phyloP scores from a whole-genome alignment of 1,284 basidiomycete genomes.

The Trichosporon sp. region DNA sequence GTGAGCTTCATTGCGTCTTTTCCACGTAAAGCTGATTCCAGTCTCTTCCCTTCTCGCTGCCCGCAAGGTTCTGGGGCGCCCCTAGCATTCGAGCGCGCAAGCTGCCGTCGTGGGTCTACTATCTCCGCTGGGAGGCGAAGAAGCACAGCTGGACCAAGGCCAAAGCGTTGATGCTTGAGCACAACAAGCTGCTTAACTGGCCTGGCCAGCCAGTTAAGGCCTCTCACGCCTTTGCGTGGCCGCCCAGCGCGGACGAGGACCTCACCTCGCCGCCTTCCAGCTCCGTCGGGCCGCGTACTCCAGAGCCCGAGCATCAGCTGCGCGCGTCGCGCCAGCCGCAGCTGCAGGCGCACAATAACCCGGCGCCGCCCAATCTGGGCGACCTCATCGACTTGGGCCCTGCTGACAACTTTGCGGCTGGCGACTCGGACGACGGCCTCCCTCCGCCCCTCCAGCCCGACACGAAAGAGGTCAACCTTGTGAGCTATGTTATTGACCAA shows the following conservation, averaged over 20 bases:
- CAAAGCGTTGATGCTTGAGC: neutral
- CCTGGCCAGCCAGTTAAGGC: neutral
- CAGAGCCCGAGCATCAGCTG: neutral
- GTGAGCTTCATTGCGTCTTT: slow-evolving; percentile 7
- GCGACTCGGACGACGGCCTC: neutral
- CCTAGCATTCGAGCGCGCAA: neutral
- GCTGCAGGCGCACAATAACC: neutral
- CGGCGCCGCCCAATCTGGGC: neutral
- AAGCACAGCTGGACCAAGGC: neutral
- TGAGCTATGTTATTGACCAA: neutral
- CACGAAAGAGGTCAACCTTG: neutral
- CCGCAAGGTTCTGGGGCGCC: slow-evolving; percentile 5
- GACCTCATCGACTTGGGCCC: neutral
- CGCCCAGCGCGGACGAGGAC: neutral
- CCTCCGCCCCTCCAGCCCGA: neutral
- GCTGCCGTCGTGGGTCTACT: neutral
- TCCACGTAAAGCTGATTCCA: neutral
- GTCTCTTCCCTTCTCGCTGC: slow-evolving; percentile 12
- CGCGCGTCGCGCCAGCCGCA: too few species aligned
- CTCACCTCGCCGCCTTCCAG: neutral
- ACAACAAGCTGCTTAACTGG: neutral
- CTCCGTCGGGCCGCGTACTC: neutral
- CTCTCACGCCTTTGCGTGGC: neutral
- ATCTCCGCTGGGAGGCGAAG: slow-evolving; percentile 3
- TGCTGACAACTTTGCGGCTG: neutral